These are phyloP conservation scores for Trypanosoma congolense DNA, from an alignment of 208 protist species.

Conservation along the genomic window DNA sequence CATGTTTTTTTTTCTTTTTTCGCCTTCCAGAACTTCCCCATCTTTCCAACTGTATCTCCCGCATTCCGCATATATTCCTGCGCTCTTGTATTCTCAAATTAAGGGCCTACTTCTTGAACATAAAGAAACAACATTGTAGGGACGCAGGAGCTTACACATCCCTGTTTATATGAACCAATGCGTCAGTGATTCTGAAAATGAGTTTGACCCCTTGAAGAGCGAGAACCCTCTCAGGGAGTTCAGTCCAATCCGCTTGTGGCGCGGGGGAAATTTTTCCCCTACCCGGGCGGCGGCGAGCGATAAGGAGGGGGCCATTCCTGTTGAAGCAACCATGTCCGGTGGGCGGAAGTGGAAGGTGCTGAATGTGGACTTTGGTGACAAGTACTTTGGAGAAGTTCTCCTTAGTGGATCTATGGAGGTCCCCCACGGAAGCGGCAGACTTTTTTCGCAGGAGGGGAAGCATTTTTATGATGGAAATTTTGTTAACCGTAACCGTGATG, in stretches of 20 bases:
- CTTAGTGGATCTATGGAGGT: slow-evolving; percentile 27
- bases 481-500: slow-evolving; percentile 57
- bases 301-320: not conserved
- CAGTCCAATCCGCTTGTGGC: too few species aligned
- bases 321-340: not conserved
- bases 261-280: not conserved
- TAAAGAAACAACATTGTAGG: too few species aligned
- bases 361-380: slow-evolving; percentile 48
- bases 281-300: not conserved
- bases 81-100: too few species aligned
- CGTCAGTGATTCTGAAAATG: slow-evolving; percentile 18
- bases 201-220: slow-evolving; percentile 10
- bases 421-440: slow-evolving; percentile 63
- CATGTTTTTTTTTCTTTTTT: too few species aligned
- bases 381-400: slow-evolving; percentile 50
- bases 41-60: too few species aligned
- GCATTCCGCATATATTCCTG: too few species aligned
- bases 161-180: slow-evolving; percentile 13
- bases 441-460: slow-evolving; percentile 33
- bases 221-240: slow-evolving; percentile 23
- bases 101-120: too few species aligned
- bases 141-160: too few species aligned
- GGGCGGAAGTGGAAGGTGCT: slow-evolving; percentile 12
- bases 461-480: slow-evolving; percentile 69
- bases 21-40: too few species aligned